phyloP scores from a whole-genome alignment of 2,329 filamentous ascomycete species.

The Cryphonectria radicalis region DNA sequence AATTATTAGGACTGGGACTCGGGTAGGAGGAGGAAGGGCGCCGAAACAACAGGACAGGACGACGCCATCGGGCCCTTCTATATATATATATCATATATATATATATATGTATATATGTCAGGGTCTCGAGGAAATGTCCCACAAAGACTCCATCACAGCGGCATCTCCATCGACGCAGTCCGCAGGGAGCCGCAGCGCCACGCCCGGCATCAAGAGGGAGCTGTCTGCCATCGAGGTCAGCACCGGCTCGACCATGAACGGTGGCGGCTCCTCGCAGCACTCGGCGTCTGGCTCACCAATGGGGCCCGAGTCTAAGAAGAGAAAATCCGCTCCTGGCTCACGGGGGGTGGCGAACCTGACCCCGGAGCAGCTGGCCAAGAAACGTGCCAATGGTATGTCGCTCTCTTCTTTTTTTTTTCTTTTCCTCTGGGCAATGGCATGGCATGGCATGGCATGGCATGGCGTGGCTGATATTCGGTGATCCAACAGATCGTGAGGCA shows the following conservation, averaged over 20 bases:
- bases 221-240: conserved; percentile 16
- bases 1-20: conserved; percentile 23
- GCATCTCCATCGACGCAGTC: conserved; percentile 17
- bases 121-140: conserved; percentile 17
- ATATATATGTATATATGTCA: background rate
- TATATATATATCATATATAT: too few relatives aligned
- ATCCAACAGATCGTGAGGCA: conserved; percentile 72
- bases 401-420: background rate
- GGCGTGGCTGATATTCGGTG: background rate
- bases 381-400: conserved; percentile 59
- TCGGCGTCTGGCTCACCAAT: conserved; percentile 21
- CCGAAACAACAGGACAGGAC: background rate
- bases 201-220: conserved; percentile 23
- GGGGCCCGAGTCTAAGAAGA: conserved; percentile 45
- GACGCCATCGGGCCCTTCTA: background rate
- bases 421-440: too few relatives aligned
- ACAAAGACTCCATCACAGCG: conserved; percentile 25
- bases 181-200: background rate
- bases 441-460: too few relatives aligned
- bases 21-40: conserved; percentile 5
- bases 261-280: conserved; percentile 11
- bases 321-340: conserved; percentile 49
- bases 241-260: conserved; percentile 8
- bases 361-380: conserved; percentile 74
- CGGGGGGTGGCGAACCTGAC: conserved; percentile 67